A percentile compares a stretch with the other conserved stretches of the same genome.
phyloP scores from a whole-genome alignment of 2,329 filamentous ascomycete genomes.

The Diaporthe longicolla region DNA sequence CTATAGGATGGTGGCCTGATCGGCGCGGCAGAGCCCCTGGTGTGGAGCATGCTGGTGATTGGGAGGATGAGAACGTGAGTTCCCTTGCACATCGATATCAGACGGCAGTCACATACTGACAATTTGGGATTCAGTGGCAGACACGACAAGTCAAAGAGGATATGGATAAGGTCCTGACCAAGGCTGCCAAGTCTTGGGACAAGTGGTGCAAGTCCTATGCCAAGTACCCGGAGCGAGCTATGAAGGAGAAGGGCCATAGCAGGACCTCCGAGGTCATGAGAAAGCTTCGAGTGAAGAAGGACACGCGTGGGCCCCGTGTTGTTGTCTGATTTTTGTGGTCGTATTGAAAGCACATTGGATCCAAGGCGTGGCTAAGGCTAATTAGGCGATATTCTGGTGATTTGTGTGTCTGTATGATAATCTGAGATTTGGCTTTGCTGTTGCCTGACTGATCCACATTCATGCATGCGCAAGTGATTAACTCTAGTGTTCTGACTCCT shows the following conservation, averaged over 20 bases:
- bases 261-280: constrained; percentile 19
- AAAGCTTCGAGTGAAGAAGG: constrained; percentile 29
- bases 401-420: neutral
- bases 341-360: neutral
- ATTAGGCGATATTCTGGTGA: neutral
- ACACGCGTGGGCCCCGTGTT: neutral
- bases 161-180: constrained; percentile 32
- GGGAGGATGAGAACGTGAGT: constrained; percentile 39
- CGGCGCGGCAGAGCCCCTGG: constrained; percentile 17
- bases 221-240: constrained; percentile 28
- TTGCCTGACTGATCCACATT: neutral
- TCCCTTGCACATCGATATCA: accelerated
- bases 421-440: too few relatives aligned
- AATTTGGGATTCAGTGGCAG: constrained; percentile 2
- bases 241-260: constrained; percentile 33
- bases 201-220: constrained; percentile 33
- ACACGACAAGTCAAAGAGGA: constrained; percentile 38
- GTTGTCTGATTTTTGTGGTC: neutral
- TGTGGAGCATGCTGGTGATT: constrained; percentile 7
- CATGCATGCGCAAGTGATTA: too few relatives aligned
- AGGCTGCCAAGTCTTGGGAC: constrained; percentile 34
- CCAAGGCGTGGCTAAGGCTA: neutral
- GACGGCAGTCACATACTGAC: neutral
- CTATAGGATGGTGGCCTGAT: constrained; percentile 35
- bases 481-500: too few relatives aligned